A percentile compares a stretch with the other conserved stretches of the same genome.
phyloP scores from a whole-genome alignment of 495 filamentous ascomycete species.

The Aeminium ludgeri region DNA sequence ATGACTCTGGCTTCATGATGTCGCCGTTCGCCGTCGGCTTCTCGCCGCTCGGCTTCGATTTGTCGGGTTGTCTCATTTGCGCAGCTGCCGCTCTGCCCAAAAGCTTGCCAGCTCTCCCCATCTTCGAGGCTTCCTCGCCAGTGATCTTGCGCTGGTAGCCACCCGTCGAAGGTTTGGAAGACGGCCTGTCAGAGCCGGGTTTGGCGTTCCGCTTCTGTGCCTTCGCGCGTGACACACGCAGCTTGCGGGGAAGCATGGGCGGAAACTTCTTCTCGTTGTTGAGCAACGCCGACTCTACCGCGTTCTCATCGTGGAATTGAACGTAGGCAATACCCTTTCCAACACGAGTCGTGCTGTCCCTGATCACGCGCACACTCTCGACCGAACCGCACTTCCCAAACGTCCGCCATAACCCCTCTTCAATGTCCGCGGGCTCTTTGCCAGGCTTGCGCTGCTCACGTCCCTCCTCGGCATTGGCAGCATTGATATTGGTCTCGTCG shows the following conservation, averaged over 20 bases:
- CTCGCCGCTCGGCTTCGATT: neutral
- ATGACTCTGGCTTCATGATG: conserved; percentile 40
- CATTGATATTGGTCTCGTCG: conserved; percentile 47
- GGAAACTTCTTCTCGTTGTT: conserved; percentile 83
- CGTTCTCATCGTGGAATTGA: conserved; percentile 78
- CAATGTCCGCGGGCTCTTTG: conserved; percentile 65
- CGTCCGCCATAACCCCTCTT: conserved; percentile 87
- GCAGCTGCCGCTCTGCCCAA: conserved; percentile 63
- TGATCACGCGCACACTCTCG: conserved; percentile 84
- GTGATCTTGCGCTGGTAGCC: conserved; percentile 46
- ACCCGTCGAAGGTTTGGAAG: conserved; percentile 24
- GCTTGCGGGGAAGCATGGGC: conserved; percentile 70
- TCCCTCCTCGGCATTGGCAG: conserved; percentile 38
- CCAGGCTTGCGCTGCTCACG: conserved; percentile 36
- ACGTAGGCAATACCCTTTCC: conserved; percentile 98
- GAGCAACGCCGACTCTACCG: conserved; percentile 74
- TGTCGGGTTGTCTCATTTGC: conserved; percentile 22
- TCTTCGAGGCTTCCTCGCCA: conserved; percentile 49
- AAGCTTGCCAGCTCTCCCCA: conserved; percentile 67
- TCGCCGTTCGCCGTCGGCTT: conserved; percentile 20
- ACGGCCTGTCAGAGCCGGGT: conserved; percentile 23
- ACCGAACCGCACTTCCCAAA: conserved; percentile 61
- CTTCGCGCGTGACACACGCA: conserved; percentile 75
- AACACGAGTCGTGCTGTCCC: conserved; percentile 75
- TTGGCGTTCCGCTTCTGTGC: conserved; percentile 47